Conservation (phyloP, 441 rosid species). For the Arabidopsis hybrid region DNA sequence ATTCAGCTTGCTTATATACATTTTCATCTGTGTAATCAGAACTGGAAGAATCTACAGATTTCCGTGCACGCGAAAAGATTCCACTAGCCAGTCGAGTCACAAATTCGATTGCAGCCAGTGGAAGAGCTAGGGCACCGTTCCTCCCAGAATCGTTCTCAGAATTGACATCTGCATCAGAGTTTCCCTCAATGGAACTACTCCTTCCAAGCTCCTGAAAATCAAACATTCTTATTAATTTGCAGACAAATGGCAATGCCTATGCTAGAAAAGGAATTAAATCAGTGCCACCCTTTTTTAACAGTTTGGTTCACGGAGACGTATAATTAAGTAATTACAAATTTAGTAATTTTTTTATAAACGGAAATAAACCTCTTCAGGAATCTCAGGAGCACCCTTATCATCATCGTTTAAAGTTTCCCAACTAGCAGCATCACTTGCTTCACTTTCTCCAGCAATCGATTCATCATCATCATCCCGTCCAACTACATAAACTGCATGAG, state of each 20-base stretch:
- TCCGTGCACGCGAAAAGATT: conserved; percentile 78
- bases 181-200: conserved; percentile 46
- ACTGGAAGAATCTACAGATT: conserved; percentile 54
- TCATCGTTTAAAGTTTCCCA: conserved; percentile 97
- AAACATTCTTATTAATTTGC: conserved; percentile 36
- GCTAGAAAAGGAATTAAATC: conserved; percentile 12
- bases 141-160: conserved; percentile 62
- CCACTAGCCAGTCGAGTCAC: conserved; percentile 85
- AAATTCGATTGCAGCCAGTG: conserved; percentile 91
- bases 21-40: conserved; percentile 58
- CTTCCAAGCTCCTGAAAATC: conserved; percentile 61
- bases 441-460: conserved; percentile 85
- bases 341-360: conserved; percentile 17
- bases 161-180: conserved; percentile 56
- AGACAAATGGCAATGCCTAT: conserved; percentile 9
- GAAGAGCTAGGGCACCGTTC: conserved; percentile 80
- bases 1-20: conserved; percentile 48
- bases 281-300: conserved; percentile 17
- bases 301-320: conserved; percentile 13
- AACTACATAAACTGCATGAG: conserved; percentile 96
- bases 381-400: conserved; percentile 67
- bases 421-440: conserved; percentile 87
- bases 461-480: conserved; percentile 95
- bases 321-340: neutral
- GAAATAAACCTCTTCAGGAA: conserved; percentile 77